Conservation (phyloP, 2,329 filamentous ascomycete genomes). For the Samsoniella hepiali region DNA sequence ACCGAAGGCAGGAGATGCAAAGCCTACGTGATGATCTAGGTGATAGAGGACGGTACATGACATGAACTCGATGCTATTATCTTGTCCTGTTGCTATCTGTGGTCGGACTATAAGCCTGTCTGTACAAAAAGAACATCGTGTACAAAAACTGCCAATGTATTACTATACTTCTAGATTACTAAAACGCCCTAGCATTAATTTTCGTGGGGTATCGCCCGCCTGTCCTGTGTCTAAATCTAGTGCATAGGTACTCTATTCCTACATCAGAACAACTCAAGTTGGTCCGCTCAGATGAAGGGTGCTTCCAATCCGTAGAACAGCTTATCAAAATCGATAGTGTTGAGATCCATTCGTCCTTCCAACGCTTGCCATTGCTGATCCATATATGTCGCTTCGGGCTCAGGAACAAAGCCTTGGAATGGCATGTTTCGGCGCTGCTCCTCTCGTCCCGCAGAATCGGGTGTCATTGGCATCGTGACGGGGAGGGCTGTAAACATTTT, state of each 20-base stretch:
- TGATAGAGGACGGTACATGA: no score
- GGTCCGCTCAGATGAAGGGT: constrained; percentile 28
- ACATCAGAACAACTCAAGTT: neutral
- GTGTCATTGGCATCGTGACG: constrained; percentile 27
- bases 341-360: constrained; percentile 31
- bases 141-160: neutral
- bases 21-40: neutral
- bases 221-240: neutral
- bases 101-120: no score
- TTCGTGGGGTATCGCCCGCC: neutral
- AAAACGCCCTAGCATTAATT: neutral
- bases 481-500: constrained; percentile 22
- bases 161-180: neutral
- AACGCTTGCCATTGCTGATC: constrained; percentile 29
- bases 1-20: neutral
- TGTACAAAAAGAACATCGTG: no score
- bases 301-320: constrained; percentile 35
- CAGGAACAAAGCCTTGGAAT: constrained; percentile 17
- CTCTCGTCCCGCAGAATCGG: constrained; percentile 26
- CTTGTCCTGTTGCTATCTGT: no score
- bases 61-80: no score
- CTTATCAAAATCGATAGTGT: constrained; percentile 36
- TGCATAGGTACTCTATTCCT: neutral
- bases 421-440: constrained; percentile 19
- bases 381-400: constrained; percentile 22